These are phyloP conservation scores for Penicillium corylophilum DNA, from an alignment of 2,329 filamentous ascomycete genomes.

Conservation along the genomic window DNA sequence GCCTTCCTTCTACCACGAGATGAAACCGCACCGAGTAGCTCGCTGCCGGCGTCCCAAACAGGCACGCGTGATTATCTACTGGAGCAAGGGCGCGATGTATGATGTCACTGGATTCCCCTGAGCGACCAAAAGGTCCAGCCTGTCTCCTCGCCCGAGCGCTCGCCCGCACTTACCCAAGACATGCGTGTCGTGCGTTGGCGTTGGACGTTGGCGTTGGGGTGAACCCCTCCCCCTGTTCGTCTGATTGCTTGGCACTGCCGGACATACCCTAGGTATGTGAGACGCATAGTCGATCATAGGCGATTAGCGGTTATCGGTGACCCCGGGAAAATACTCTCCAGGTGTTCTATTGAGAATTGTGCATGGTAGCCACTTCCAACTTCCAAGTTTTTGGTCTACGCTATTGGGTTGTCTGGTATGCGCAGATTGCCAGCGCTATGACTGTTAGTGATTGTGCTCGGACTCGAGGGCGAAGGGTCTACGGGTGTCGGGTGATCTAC, in stretches of 20 bases:
- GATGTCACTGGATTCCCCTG: slow-evolving; percentile 16
- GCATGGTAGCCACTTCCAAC: slow-evolving; percentile 5
- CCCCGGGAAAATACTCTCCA: neutral
- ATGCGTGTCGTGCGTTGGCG: slow-evolving; percentile 1
- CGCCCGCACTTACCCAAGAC: slow-evolving; percentile 2
- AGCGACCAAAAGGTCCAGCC: neutral
- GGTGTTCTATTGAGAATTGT: slow-evolving; percentile 9
- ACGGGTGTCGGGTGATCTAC: neutral
- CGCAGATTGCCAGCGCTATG: slow-evolving; percentile 9
- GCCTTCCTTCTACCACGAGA: neutral
- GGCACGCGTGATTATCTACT: slow-evolving; percentile 8
- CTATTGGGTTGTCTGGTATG: slow-evolving; percentile 20
- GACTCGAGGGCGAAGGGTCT: neutral
- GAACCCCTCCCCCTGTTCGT: neutral
- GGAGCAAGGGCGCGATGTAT: slow-evolving; percentile 18
- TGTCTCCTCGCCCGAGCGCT: neutral
- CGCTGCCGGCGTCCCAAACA: slow-evolving; percentile 11
- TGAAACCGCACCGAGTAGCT: slow-evolving; percentile 11
- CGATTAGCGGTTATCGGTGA: slow-evolving; percentile 3
- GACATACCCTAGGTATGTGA: slow-evolving; percentile 9
- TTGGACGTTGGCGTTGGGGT: no score
- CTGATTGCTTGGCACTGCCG: slow-evolving; percentile 9
- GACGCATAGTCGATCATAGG: slow-evolving; percentile 6
- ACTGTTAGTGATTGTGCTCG: slow-evolving; percentile 1
- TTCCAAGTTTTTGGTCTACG: neutral